Evolutionary conservation across 179 eudicot genomes (phyloP).

Genomic region (Silene coronaria): DNA sequence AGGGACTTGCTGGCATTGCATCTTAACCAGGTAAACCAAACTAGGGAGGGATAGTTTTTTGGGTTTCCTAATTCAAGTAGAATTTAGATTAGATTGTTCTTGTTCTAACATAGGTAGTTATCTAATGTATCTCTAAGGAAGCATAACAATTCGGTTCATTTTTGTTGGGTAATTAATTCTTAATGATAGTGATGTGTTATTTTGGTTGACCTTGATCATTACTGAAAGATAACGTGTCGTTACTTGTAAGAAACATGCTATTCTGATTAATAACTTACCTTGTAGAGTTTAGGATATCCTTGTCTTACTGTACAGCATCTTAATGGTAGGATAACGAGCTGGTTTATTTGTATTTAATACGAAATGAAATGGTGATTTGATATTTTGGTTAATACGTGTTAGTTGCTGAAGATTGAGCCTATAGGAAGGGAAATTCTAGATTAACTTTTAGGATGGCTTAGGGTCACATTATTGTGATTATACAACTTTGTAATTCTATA

Average conservation of each 20-base stretch:
- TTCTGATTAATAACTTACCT: neutral
- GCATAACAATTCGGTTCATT: neutral
- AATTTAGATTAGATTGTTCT: conserved; percentile 13
- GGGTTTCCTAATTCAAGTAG: conserved; percentile 12
- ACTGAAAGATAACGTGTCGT: neutral
- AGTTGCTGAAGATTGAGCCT: neutral
- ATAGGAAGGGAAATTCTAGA: neutral
- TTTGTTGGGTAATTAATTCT: neutral
- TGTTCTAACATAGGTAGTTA: conserved; percentile 15
- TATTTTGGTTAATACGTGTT: neutral
- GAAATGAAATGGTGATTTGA: neutral
- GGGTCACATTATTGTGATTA: neutral
- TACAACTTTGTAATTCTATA: neutral
- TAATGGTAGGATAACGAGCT: neutral
- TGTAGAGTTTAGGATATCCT: neutral
- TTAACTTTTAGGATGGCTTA: neutral
- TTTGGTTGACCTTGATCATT: neutral
- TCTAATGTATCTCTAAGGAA: conserved; percentile 2
- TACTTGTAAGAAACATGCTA: neutral
- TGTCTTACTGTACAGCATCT: neutral
- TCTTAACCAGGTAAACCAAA: conserved; percentile 52
- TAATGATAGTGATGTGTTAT: neutral
- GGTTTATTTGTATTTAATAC: neutral
- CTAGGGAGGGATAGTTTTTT: conserved; percentile 25
- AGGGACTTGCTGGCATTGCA: conserved; percentile 66